These are phyloP conservation scores for Leptographium wingfieldii DNA, from an alignment of 2,329 filamentous ascomycete genomes.

Conservation along the genomic window DNA sequence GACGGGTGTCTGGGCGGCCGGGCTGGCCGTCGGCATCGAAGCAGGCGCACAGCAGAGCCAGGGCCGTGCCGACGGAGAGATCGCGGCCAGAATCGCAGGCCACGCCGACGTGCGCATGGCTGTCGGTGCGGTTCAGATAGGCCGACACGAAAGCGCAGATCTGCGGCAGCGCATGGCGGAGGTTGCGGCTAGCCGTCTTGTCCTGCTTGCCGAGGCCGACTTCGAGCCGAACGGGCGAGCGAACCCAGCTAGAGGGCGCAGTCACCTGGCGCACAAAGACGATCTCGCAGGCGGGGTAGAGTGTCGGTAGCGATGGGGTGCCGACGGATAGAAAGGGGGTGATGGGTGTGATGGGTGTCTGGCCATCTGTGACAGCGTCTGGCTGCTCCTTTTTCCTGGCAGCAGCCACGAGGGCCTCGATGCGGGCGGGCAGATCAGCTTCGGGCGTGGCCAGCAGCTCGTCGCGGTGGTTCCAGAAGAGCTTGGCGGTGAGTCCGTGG, in stretches of 20 bases:
- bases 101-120: slow-evolving; percentile 34
- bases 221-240: slow-evolving; percentile 28
- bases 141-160: slow-evolving; percentile 43
- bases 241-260: slow-evolving; percentile 28
- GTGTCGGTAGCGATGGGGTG: background rate
- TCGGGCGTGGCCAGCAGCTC: slow-evolving; percentile 52
- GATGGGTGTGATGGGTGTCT: background rate
- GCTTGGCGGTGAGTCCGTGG: slow-evolving; percentile 56
- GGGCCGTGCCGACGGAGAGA: slow-evolving; percentile 61
- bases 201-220: slow-evolving; percentile 52
- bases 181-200: slow-evolving; percentile 70
- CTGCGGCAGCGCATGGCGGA: slow-evolving; percentile 57
- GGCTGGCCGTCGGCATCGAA: slow-evolving; percentile 38
- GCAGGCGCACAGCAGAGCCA: slow-evolving; percentile 64
- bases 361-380: no score
- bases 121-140: slow-evolving; percentile 18
- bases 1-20: background rate
- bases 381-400: slow-evolving; percentile 1
- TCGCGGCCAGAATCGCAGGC: slow-evolving; percentile 71
- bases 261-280: slow-evolving; percentile 30
- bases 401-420: slow-evolving; percentile 29
- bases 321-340: slow-evolving; percentile 1
- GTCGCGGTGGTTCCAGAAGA: slow-evolving; percentile 67
- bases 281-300: slow-evolving; percentile 19
- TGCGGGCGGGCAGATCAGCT: slow-evolving; percentile 42